Conservation (phyloP, 148 eudicot species). For the Camellia granthamiana region DNA sequence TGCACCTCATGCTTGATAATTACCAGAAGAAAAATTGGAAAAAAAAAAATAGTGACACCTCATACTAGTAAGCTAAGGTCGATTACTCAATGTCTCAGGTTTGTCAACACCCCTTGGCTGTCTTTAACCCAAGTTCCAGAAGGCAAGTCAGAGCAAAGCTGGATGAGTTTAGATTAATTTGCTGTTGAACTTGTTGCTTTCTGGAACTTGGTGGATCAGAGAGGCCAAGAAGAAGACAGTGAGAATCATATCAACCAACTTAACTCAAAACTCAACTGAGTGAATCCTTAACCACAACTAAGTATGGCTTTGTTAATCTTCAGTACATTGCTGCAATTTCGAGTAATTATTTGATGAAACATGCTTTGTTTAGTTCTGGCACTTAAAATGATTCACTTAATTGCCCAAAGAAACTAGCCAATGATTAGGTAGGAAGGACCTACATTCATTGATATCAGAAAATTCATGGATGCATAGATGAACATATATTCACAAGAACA, state of each 20-base stretch:
- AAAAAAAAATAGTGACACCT: not conserved
- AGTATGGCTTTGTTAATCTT: not conserved
- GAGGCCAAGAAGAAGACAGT: not conserved
- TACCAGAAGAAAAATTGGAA: too few species aligned
- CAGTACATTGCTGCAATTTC: not conserved
- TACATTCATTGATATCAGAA: not conserved
- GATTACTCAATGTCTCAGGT: not conserved
- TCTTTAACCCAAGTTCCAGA: not conserved
- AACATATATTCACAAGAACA: not conserved
- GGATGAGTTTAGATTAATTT: not conserved
- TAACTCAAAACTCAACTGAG: not conserved
- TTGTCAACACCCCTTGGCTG: not conserved
- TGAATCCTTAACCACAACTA: not conserved
- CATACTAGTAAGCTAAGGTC: not conserved
- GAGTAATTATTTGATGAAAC: not conserved
- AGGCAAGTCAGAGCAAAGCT: not conserved
- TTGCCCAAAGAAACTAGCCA: not conserved
- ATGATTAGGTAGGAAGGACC: not conserved
- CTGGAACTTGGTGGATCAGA: constrained; percentile 1
- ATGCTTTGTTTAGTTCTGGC: not conserved
- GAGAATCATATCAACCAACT: not conserved
- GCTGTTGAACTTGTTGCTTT: not conserved
- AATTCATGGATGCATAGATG: not conserved
- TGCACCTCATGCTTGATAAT: too few species aligned
- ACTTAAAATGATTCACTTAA: not conserved